phyloP scores from a whole-genome alignment of 768 basidiomycete genomes.

The Albatrellus ellisii region DNA sequence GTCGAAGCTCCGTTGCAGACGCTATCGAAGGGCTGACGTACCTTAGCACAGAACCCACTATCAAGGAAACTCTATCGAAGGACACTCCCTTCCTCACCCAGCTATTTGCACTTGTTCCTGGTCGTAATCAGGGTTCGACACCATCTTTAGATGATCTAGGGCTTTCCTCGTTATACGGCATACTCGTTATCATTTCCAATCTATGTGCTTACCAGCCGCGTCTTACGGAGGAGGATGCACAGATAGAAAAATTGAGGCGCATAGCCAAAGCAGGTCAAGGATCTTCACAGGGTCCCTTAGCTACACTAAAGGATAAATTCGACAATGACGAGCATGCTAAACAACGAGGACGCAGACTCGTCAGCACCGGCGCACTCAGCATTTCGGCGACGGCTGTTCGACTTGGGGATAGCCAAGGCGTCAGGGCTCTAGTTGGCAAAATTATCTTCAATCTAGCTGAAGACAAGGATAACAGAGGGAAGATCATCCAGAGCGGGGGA shows the following conservation, averaged over 20 bases:
- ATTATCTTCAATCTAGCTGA: conserved; percentile 62
- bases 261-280: conserved; percentile 40
- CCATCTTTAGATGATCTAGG: conserved; percentile 19
- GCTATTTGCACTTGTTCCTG: conserved; percentile 21
- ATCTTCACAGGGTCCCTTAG: conserved; percentile 6
- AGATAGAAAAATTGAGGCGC: conserved; percentile 63
- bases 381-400: conserved; percentile 46
- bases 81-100: conserved; percentile 37
- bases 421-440: conserved; percentile 44
- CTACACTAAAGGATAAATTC: conserved; percentile 17
- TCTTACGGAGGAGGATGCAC: conserved; percentile 68
- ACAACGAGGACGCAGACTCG: conserved; percentile 38
- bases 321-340: conserved; percentile 61
- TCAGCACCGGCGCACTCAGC: conserved; percentile 51
- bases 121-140: conserved; percentile 9
- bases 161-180: conserved; percentile 59
- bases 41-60: conserved; percentile 44
- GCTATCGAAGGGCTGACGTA: conserved; percentile 78
- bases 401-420: conserved; percentile 47
- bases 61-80: conserved; percentile 46
- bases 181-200: conserved; percentile 65
- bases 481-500: conserved; percentile 67
- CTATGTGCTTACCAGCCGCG: conserved; percentile 57
- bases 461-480: conserved; percentile 65
- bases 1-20: conserved; percentile 31